Conservation (phyloP, 768 basidiomycete genomes). For the Amanita inopinata region DNA sequence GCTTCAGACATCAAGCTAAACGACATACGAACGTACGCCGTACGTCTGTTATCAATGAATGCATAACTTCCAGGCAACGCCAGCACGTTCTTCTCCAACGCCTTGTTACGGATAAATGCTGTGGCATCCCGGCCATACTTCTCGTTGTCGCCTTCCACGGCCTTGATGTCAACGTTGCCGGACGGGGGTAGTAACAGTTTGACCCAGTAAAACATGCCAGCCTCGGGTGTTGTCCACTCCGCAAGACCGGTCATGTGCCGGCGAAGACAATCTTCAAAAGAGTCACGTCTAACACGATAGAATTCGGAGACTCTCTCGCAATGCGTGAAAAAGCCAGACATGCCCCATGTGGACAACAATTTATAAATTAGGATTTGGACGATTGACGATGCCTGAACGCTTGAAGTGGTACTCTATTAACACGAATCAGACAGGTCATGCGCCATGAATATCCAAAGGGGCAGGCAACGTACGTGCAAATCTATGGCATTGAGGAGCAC, state of each 20-base stretch:
- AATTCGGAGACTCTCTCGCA: constrained; percentile 52
- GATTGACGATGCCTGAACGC: constrained; percentile 51
- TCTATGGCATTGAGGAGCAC: constrained; percentile 57
- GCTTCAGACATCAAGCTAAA: constrained; percentile 59
- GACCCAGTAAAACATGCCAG: constrained; percentile 87
- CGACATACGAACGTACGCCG: constrained; percentile 66
- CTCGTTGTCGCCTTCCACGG: neutral
- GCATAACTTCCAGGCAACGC: constrained; percentile 79
- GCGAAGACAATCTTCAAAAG: constrained; percentile 61
- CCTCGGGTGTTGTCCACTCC: constrained; percentile 56
- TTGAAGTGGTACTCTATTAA: constrained; percentile 44
- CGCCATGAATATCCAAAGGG: neutral
- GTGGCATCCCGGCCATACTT: constrained; percentile 49
- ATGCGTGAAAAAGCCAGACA: constrained; percentile 60
- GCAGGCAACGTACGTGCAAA: constrained; percentile 37
- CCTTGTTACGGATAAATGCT: constrained; percentile 55
- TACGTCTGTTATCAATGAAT: constrained; percentile 53
- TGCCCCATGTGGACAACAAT: constrained; percentile 58
- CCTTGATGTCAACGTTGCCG: neutral
- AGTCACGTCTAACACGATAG: constrained; percentile 57
- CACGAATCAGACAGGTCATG: neutral
- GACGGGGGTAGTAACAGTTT: constrained; percentile 21
- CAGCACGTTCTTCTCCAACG: constrained; percentile 65
- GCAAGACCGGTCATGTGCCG: constrained; percentile 65
- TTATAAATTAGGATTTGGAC: constrained; percentile 49